phyloP scores from a whole-genome alignment of 306 rosid genomes.

The Lathyrus tuberosus region DNA sequence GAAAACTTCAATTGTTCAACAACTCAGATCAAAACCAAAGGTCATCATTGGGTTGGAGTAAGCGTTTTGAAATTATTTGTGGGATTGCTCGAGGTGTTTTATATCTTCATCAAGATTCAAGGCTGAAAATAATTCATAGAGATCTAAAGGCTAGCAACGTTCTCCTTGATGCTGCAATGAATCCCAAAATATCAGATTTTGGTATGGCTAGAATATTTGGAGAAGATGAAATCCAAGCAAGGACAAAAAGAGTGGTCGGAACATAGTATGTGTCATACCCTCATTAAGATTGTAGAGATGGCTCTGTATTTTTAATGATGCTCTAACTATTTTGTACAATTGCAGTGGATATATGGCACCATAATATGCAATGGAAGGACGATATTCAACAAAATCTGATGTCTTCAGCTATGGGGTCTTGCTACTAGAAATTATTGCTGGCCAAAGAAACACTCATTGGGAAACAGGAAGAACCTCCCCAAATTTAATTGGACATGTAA shows the following conservation, averaged over 20 bases:
- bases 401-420: constrained; percentile 56
- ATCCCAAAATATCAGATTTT: constrained; percentile 52
- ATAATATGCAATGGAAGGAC: constrained; percentile 52
- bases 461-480: constrained; percentile 23
- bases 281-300: neutral
- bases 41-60: constrained; percentile 33
- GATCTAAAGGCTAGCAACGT: constrained; percentile 52
- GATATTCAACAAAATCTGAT: constrained; percentile 49
- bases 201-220: constrained; percentile 53
- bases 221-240: constrained; percentile 40
- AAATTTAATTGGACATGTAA: constrained; percentile 45
- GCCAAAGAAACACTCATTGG: constrained; percentile 33
- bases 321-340: neutral
- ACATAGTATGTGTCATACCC: constrained; percentile 46
- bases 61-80: constrained; percentile 38
- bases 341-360: constrained; percentile 54
- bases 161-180: constrained; percentile 43
- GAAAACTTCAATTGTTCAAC: neutral
- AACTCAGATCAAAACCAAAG: constrained; percentile 23
- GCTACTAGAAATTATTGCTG: constrained; percentile 39
- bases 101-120: constrained; percentile 56
- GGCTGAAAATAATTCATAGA: constrained; percentile 48
- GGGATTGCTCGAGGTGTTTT: constrained; percentile 48
- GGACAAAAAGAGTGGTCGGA: constrained; percentile 50
- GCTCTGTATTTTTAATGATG: neutral